Conservation (phyloP, 306 rosid species). For the Castanopsis chinensis region DNA sequence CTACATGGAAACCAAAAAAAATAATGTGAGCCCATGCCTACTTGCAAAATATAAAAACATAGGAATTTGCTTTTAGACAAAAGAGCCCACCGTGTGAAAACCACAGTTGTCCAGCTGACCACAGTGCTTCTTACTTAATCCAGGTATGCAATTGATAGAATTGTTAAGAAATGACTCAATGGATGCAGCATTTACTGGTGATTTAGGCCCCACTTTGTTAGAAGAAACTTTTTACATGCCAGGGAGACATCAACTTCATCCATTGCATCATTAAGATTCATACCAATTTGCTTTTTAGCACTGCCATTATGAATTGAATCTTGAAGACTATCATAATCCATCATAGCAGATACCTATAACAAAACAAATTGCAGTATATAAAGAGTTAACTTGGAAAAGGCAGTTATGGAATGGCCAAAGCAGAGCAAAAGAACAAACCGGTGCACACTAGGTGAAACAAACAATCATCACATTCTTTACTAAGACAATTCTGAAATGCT, state of each 20-base stretch:
- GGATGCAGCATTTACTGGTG: slow-evolving; percentile 32
- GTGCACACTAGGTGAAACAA: not conserved
- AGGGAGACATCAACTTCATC: slow-evolving; percentile 52
- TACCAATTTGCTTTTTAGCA: slow-evolving; percentile 36
- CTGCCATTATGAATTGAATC: slow-evolving; percentile 52
- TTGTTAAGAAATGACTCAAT: slow-evolving; percentile 60
- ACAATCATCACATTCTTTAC: not conserved
- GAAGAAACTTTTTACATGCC: slow-evolving; percentile 60
- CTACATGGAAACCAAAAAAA: slow-evolving; percentile 45
- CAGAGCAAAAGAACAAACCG: too few relatives aligned
- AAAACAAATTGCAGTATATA: too few relatives aligned
- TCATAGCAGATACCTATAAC: too few relatives aligned
- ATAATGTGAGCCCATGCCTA: too few relatives aligned
- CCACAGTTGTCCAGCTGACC: slow-evolving; percentile 69
- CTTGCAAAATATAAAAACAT: slow-evolving; percentile 22
- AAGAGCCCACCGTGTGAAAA: slow-evolving; percentile 78
- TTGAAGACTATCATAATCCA: slow-evolving; percentile 67
- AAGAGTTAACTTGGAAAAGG: too few relatives aligned
- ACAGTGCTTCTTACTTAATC: slow-evolving; percentile 58
- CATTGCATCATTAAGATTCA: slow-evolving; percentile 36
- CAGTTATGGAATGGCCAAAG: too few relatives aligned
- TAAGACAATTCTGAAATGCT: not conserved
- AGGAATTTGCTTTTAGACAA: slow-evolving; percentile 13
- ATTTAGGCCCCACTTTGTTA: slow-evolving; percentile 26
- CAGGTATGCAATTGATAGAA: slow-evolving; percentile 55